Conservation (phyloP, 2,329 filamentous ascomycete species). For the Aspergillus floridensis region DNA sequence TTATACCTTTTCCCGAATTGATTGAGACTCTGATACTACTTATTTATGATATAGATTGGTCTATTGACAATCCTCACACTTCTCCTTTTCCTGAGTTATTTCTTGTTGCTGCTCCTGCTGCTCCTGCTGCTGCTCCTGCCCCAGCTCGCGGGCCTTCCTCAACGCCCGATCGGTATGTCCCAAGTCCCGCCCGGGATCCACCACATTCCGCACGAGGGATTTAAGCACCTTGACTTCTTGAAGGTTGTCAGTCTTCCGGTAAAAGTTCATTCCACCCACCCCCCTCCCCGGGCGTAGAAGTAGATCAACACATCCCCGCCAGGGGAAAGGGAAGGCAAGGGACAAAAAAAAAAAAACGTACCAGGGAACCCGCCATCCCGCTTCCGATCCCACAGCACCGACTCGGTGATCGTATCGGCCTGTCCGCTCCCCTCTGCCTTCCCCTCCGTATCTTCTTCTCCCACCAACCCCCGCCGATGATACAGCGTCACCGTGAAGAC, state of each 20-base stretch:
- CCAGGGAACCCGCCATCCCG: constrained; percentile 81
- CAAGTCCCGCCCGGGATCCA: constrained; percentile 73
- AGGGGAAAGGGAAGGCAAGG: background rate
- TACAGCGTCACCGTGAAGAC: constrained; percentile 72
- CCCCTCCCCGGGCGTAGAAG: background rate
- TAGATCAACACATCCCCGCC: background rate
- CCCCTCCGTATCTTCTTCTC: background rate
- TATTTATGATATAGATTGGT: constrained; percentile 9
- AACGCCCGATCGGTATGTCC: constrained; percentile 72
- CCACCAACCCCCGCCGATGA: constrained; percentile 19
- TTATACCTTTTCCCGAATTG: no score
- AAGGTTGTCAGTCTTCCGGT: background rate
- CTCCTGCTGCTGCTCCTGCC: no score
- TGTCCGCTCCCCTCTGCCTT: constrained; percentile 30
- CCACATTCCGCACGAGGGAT: constrained; percentile 74
- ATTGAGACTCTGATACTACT: constrained; percentile 1
- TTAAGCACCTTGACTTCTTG: constrained; percentile 86
- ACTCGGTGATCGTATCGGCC: constrained; percentile 32
- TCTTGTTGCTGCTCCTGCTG: background rate
- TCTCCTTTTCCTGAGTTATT: constrained; percentile 12
- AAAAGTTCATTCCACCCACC: background rate
- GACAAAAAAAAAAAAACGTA: constrained; percentile 34
- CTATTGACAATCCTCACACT: constrained; percentile 30
- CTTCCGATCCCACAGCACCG: constrained; percentile 83
- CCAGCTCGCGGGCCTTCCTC: background rate